A percentile compares a stretch with the other conserved stretches of the same genome.
Conservation (phyloP, 768 basidiomycete genomes). For the Mycena sanguinolenta region DNA sequence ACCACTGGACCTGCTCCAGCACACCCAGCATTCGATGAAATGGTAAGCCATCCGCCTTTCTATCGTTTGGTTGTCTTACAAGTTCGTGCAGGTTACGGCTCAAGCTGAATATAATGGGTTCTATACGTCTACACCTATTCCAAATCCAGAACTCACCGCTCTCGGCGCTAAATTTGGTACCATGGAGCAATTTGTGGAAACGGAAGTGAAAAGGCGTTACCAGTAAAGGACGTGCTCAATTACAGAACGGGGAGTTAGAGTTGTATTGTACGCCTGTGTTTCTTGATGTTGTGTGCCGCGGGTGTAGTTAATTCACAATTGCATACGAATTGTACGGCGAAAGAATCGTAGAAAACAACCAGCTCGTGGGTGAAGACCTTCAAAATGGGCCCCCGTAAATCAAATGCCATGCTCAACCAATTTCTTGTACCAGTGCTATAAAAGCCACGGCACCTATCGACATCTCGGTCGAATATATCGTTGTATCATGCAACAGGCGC, state of each 20-base stretch:
- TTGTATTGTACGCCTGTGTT: neutral
- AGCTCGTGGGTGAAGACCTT: no score
- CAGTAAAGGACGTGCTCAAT: neutral
- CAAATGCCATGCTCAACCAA: no score
- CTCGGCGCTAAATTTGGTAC: conserved; percentile 35
- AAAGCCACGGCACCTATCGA: no score
- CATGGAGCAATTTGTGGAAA: conserved; percentile 32
- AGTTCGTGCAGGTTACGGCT: neutral
- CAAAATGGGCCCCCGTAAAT: no score
- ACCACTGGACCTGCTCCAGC: neutral
- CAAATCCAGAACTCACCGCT: conserved; percentile 29
- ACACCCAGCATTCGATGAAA: conserved; percentile 35
- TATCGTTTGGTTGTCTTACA: neutral
- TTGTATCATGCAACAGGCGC: no score
- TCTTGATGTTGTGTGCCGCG: no score
- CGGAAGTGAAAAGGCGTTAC: neutral
- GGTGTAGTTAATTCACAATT: no score
- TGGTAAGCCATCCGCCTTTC: conserved; percentile 12
- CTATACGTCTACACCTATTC: conserved; percentile 16
- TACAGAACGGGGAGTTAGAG: neutral
- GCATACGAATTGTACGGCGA: no score
- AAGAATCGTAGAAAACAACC: no score
- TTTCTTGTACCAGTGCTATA: no score
- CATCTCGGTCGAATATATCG: no score
- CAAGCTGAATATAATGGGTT: conserved; percentile 26